A percentile compares a stretch with the other conserved stretches of the same genome.
Conservation (phyloP, 2,329 filamentous ascomycete species). For the Exophiala aquamarina region DNA sequence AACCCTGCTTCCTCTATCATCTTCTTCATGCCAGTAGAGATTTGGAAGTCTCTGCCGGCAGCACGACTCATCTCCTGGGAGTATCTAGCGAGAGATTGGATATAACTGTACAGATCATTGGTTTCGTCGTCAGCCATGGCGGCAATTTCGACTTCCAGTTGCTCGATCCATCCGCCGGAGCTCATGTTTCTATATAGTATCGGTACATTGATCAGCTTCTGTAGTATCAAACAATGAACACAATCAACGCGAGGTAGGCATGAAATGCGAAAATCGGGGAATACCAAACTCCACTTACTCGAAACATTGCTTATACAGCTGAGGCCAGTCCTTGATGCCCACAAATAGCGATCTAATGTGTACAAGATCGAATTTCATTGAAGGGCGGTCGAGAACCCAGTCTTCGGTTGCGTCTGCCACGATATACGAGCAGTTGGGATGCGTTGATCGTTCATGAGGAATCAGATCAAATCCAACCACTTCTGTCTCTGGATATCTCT, state of each 20-base stretch:
- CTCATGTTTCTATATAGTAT: conserved; percentile 31
- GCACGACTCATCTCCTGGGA: conserved; percentile 20
- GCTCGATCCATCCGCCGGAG: conserved; percentile 40
- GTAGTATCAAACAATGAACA: too few relatives aligned
- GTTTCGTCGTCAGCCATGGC: conserved; percentile 29
- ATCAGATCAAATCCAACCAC: conserved; percentile 41
- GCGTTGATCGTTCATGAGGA: conserved; percentile 29
- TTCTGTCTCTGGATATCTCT: conserved; percentile 33
- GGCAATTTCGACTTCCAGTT: conserved; percentile 30
- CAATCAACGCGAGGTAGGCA: not conserved
- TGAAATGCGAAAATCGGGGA: too few relatives aligned
- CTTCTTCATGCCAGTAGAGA: conserved; percentile 29
- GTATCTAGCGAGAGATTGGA: conserved; percentile 24
- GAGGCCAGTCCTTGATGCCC: conserved; percentile 35
- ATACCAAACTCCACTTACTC: conserved; percentile 28
- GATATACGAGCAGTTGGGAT: conserved; percentile 35
- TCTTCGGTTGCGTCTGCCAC: conserved; percentile 37
- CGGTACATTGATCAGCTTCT: conserved; percentile 4
- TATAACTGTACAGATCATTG: conserved; percentile 22
- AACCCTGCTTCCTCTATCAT: conserved; percentile 42
- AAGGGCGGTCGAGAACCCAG: conserved; percentile 35
- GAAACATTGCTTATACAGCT: conserved; percentile 36
- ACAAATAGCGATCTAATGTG: conserved; percentile 41
- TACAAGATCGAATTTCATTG: conserved; percentile 42
- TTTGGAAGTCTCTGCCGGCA: conserved; percentile 29